A percentile compares a stretch with the other conserved stretches of the same genome.
These are phyloP conservation scores for Magnusiomyces magnusii DNA, from an alignment of 1,139 yeast species.

Conservation along the genomic window DNA sequence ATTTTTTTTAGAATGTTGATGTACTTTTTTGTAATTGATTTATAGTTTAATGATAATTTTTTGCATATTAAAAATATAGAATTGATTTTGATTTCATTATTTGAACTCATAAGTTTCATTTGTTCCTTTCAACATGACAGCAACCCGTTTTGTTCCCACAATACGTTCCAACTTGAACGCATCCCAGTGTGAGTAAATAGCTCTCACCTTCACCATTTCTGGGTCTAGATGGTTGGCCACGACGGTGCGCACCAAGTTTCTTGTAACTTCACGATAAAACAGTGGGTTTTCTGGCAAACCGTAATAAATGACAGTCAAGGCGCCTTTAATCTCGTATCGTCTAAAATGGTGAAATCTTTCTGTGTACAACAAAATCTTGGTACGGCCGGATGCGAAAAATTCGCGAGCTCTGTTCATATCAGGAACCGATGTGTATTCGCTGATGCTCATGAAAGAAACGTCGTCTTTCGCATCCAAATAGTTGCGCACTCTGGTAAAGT, in stretches of 20 bases:
- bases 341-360: constrained; percentile 93
- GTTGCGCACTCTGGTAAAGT: constrained; percentile 70
- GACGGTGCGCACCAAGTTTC: constrained; percentile 37
- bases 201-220: constrained; percentile 48
- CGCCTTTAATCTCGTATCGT: constrained; percentile 81
- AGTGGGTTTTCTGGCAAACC: constrained; percentile 79
- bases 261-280: constrained; percentile 72
- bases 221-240: constrained; percentile 33
- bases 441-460: constrained; percentile 41
- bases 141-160: constrained; percentile 75
- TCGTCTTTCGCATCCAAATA: constrained; percentile 55
- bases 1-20: too few relatives aligned
- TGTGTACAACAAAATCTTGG: constrained; percentile 71
- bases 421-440: constrained; percentile 73
- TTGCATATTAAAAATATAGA: too few relatives aligned
- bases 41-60: too few relatives aligned
- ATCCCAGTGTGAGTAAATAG: constrained; percentile 74
- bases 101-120: constrained; percentile 66
- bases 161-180: constrained; percentile 70
- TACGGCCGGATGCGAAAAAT: constrained; percentile 53
- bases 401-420: constrained; percentile 67
- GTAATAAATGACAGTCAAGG: constrained; percentile 71
- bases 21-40: too few relatives aligned
- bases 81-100: too few relatives aligned
- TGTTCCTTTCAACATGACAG: constrained; percentile 57